Evolutionary conservation across 768 basidiomycete species (phyloP).

Genomic region (Tulasnella sp.): DNA sequence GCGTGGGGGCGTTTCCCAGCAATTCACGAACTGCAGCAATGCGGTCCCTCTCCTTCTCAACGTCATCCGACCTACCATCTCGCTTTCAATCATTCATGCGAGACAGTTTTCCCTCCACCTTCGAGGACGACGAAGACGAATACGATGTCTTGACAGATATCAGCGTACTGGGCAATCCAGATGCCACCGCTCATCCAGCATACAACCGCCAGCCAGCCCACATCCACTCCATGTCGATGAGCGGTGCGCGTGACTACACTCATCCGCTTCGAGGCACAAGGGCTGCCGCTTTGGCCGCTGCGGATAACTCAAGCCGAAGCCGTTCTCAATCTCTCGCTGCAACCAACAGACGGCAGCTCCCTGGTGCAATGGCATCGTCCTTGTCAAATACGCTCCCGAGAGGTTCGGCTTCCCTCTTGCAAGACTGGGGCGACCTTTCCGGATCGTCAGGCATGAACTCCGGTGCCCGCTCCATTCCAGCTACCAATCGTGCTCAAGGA

Average conservation of each 20-base stretch:
- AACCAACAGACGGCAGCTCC: conserved; percentile 40
- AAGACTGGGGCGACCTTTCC: conserved; percentile 14
- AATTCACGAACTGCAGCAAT: conserved; percentile 4
- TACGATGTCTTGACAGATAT: conserved; percentile 43
- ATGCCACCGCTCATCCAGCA: conserved; percentile 46
- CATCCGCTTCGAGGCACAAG: neutral
- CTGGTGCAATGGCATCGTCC: conserved; percentile 14
- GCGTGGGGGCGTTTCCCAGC: conserved; percentile 13
- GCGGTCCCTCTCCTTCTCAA: conserved; percentile 43
- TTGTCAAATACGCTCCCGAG: conserved; percentile 11
- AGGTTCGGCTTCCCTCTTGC: conserved; percentile 9
- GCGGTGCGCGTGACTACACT: conserved; percentile 10
- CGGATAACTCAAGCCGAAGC: conserved; percentile 61
- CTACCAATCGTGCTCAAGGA: neutral
- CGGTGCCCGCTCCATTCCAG: conserved; percentile 37
- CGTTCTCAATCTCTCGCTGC: conserved; percentile 73
- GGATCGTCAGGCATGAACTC: neutral
- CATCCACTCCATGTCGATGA: conserved; percentile 49
- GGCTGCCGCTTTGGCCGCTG: conserved; percentile 20
- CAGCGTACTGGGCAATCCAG: conserved; percentile 25
- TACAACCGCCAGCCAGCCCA: conserved; percentile 44
- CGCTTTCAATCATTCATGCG: conserved; percentile 45
- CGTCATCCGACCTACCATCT: conserved; percentile 35
- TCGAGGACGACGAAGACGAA: conserved; percentile 68
- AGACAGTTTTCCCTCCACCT: conserved; percentile 66